Base-by-base conservation (phyloP, 768 basidiomycete species). In the Amanita jacksonii region DNA sequence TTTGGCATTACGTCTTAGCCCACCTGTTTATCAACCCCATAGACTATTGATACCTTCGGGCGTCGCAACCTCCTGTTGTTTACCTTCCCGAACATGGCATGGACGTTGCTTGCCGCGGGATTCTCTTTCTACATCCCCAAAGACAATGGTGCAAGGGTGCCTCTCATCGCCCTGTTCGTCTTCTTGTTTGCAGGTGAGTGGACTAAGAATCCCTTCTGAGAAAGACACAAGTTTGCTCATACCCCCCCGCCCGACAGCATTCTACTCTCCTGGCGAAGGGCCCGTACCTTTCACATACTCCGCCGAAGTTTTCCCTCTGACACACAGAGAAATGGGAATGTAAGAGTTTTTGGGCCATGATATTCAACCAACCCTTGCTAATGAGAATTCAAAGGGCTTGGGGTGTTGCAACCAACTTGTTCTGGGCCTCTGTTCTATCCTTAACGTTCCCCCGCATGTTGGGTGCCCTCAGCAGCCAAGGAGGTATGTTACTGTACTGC, bases 251-350 rank as follows among this genome's bases (percentile, higher is more conserved):
- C n/a, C n/a, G n/a, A 18, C 18, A 44, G 39, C 41, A 8, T 36
- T 81, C 59, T 88, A 89, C 58, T 85, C 83, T 0, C 85, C 84
- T 1, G 87, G 87, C 49, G 88, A 89, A 66, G 90, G 90, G 0
- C 90, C 90, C 4, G 89, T 92, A 6, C 90, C 90, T 0, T 92
- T 83, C 60, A 81, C 85, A 0, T 93, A 92, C 57, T 90, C 87
- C 3, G 90, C 90, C 3, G 91, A 93, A 61, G 89, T 85, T 9
- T 94, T 87, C 74, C 91, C 89, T 5, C 69, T 93, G 30, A 81
- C 81, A 23, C 75, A 85, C 48, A 69, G 87, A 53, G 85, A 86
- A 53, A 70, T 84, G 65, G 69, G 69, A 51, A 71, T 71, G 69
- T 69, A 36, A 53, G 63, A 54, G 4, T 9, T 31, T 35, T 57